phyloP scores from a whole-genome alignment of 2,329 filamentous ascomycete genomes.

The Trichoderma breve region DNA sequence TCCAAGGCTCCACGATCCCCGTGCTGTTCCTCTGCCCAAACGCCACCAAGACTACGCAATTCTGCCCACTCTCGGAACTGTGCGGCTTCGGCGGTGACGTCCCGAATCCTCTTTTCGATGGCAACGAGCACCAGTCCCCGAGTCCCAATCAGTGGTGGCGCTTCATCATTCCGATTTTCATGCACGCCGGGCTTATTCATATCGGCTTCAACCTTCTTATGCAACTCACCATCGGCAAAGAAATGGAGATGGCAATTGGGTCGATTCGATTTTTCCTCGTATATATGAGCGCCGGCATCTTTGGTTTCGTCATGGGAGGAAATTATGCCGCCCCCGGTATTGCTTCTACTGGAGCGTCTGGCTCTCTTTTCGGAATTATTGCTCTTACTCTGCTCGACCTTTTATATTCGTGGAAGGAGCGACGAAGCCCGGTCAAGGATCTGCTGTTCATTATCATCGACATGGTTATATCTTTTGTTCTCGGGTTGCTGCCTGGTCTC shows the following conservation, averaged over 20 bases:
- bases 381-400: conserved; percentile 86
- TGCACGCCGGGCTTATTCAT: conserved; percentile 91
- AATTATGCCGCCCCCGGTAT: conserved; percentile 85
- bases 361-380: conserved; percentile 86
- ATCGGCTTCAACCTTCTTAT: conserved; percentile 94
- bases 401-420: conserved; percentile 86
- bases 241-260: conserved; percentile 91
- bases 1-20: conserved; percentile 51
- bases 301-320: conserved; percentile 90
- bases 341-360: conserved; percentile 84
- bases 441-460: conserved; percentile 85
- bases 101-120: conserved; percentile 62
- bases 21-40: conserved; percentile 80
- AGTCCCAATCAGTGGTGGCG: conserved; percentile 93
- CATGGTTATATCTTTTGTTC: conserved; percentile 83
- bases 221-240: conserved; percentile 83
- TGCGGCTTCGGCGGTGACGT: conserved; percentile 78
- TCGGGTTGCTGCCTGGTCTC: conserved; percentile 85
- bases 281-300: conserved; percentile 88
- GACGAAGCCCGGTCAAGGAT: conserved; percentile 73
- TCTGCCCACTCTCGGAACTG: conserved; percentile 72
- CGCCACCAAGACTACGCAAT: conserved; percentile 58
- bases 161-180: conserved; percentile 92
- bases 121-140: conserved; percentile 48
- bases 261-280: conserved; percentile 84